phyloP scores from a whole-genome alignment of 352 stramenopile species.

The Saprolegnia diclina region DNA sequence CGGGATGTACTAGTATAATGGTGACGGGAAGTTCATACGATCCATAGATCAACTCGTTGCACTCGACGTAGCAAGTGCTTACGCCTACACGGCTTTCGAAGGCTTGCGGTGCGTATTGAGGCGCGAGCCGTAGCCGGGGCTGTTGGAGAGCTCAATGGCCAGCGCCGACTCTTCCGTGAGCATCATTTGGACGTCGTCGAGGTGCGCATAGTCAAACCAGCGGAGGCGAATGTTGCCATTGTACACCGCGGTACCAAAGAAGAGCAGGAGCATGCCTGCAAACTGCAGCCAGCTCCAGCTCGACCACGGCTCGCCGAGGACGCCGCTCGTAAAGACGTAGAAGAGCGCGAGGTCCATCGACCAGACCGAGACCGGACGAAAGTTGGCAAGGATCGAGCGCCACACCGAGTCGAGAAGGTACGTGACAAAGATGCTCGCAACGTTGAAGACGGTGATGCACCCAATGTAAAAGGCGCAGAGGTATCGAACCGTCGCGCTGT shows the following conservation, averaged over 20 bases:
- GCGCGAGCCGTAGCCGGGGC: conserved; percentile 9
- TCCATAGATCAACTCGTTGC: no score
- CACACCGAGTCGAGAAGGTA: conserved; percentile 81
- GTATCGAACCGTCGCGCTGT: conserved; percentile 14
- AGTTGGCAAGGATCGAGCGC: conserved; percentile 89
- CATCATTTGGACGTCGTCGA: not conserved
- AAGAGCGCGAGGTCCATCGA: conserved; percentile 78
- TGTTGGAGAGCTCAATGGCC: conserved; percentile 17
- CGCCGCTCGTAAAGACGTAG: conserved; percentile 60
- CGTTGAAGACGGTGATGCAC: conserved; percentile 78
- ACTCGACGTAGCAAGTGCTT: no score
- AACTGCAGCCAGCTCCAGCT: conserved; percentile 71
- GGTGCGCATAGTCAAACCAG: conserved; percentile 21
- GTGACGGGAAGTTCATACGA: no score
- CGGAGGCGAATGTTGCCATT: conserved; percentile 42
- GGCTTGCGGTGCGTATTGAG: no score
- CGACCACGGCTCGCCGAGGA: conserved; percentile 76
- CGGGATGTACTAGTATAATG: no score
- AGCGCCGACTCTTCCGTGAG: not conserved
- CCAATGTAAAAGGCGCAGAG: conserved; percentile 61
- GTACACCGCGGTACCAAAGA: conserved; percentile 87
- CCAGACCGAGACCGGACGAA: conserved; percentile 80
- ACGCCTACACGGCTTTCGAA: no score
- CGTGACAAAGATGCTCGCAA: conserved; percentile 80
- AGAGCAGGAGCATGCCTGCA: conserved; percentile 63